Evolutionary conservation across 257 asterid genomes (phyloP).

Genomic region (Nicotiana knightiana): DNA sequence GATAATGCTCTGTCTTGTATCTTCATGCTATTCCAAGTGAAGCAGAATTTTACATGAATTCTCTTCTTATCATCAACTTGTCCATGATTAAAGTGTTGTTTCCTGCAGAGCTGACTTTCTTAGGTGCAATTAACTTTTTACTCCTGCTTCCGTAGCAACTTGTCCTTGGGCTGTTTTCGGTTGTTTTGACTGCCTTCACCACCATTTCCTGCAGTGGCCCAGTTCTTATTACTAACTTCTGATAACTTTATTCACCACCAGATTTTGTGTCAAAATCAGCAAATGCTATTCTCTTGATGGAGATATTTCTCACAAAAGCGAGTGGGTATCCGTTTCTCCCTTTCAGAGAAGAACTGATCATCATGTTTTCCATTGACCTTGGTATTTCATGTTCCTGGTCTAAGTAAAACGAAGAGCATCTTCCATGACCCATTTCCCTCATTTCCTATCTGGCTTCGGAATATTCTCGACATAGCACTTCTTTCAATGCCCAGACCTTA

Average conservation of each 20-base stretch:
- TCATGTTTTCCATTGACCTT: not conserved
- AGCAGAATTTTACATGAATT: not conserved
- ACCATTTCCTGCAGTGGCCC: not conserved
- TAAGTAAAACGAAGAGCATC: not conserved
- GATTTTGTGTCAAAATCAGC: not conserved
- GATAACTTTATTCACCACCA: not conserved
- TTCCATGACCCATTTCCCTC: not conserved
- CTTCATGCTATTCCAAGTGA: not conserved
- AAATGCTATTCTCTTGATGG: not conserved
- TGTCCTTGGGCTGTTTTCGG: not conserved
- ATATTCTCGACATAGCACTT: not conserved
- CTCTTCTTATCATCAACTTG: slow-evolving; percentile 1
- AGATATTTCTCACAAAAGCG: not conserved
- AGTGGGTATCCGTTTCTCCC: not conserved
- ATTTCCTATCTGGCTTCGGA: not conserved
- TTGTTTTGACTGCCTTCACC: not conserved
- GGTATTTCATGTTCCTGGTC: not conserved
- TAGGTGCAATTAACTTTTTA: not conserved
- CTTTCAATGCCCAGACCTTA: not conserved
- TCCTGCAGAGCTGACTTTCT: not conserved
- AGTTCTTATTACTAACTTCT: not conserved
- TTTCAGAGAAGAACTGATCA: not conserved
- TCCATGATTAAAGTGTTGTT: not conserved
- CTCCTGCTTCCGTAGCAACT: not conserved
- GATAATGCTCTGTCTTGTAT: not conserved